A percentile compares a stretch with the other conserved stretches of the same genome.
These are phyloP conservation scores for Apiospora rasikravindrae DNA, from an alignment of 2,329 filamentous ascomycete species.

Conservation along the genomic window DNA sequence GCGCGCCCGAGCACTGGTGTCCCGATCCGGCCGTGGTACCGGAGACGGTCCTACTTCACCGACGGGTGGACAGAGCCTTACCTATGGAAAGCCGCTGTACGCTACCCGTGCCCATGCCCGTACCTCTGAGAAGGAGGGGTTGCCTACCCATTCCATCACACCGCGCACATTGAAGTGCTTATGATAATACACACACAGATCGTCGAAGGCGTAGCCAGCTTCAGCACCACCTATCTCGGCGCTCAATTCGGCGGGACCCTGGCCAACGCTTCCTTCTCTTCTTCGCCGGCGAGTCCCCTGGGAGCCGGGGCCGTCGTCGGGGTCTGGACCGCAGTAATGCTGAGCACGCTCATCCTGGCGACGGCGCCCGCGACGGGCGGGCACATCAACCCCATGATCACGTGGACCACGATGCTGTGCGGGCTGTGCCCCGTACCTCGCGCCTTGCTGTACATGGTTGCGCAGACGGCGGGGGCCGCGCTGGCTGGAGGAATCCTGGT, in stretches of 20 bases:
- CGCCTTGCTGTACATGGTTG: neutral
- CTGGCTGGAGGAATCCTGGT: neutral
- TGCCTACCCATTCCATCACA: neutral
- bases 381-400: neutral
- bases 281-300: neutral
- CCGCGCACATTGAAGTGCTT: neutral
- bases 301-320: neutral
- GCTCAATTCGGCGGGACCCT: neutral
- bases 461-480: neutral
- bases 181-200: neutral
- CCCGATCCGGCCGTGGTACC: neutral
- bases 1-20: neutral
- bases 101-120: neutral
- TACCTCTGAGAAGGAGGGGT: neutral
- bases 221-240: neutral
- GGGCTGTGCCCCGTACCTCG: neutral
- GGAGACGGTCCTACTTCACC: neutral
- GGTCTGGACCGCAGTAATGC: neutral
- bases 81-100: neutral
- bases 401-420: slow-evolving; percentile 7
- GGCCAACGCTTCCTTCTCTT: neutral
- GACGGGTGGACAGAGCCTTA: neutral
- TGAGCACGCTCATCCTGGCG: neutral
- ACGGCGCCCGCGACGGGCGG: slow-evolving; percentile 1
- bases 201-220: neutral